Base-by-base conservation (phyloP, 2,329 filamentous ascomycete species). In the Whalleya microplaca region DNA sequence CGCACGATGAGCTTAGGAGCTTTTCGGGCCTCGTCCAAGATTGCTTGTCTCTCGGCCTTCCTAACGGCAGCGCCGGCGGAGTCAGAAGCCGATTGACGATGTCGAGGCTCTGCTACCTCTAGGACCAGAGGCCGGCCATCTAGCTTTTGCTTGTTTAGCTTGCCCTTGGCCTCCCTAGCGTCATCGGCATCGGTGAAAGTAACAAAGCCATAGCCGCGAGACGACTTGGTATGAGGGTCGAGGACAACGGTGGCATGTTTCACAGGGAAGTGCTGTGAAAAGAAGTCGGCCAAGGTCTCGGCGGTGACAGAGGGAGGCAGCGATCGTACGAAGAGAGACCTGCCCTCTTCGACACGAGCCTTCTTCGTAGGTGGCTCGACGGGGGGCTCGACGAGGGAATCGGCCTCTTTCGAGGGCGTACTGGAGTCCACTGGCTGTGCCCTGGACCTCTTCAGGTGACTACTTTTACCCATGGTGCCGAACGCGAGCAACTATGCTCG, bases 111-210 rank as follows among this genome's bases (percentile, higher is more conserved):
- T 37, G 95, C 95, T 70, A 96, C 80, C 66, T 99, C 95, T 51
- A 98, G 84, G 56, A 87, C 87, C 67, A 99, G 87, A 62, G 89
- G 91, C 66, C 89, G 87, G 19, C 93, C 94, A 48, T 92, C 85
- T 66, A 96, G 84, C 21, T 85, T 77, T 45, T 89, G 82, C 60
- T 91, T 90, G 73, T 96, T 86, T 69, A 97, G 84, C 72, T 96
- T 89, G 55, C 88, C 84, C 70, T 90, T 84, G 18, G 95, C 96
- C 62, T 88, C 84, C 63, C 87, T 79, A 12, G 94, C 93, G 78
- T 99, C 95, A 64, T 97, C 93, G 27, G 90, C 84, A 71, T 99
- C 95, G 66, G 93, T 91, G 69, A 99, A 95, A 2, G 95, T 98
- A 55, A 99, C 94, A 75, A 99, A 99, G 51, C 95, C 95, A 73